Base-by-base conservation (phyloP, 768 basidiomycete species). In the Psilocybe subaeruginosa region DNA sequence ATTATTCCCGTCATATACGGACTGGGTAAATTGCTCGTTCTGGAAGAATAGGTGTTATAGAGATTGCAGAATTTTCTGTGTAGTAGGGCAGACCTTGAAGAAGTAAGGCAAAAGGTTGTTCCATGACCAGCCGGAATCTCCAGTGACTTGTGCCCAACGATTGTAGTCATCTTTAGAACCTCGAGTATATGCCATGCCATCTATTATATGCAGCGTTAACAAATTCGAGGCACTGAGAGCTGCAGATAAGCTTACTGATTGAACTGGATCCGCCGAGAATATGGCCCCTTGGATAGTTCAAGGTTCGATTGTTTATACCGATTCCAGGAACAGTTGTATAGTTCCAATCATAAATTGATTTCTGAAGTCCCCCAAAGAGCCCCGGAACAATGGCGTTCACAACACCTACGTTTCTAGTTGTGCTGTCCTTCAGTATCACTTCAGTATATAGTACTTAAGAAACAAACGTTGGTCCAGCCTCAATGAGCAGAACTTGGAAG, bases 401-500 rank as follows among this genome's bases (percentile, higher is more conserved):
- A 31, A 53, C 51, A 53, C 51, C 51, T 17, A 33, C 31, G n/a
- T 53, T 31, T 35, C 51, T 53, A 11, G 16, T 33, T 37, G 4
- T 30, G 16, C 9, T 29, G 23, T 14, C 48, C 3, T 30, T 19
- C 7, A 50, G 27, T 23, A 14, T 11, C 14, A 14, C 37, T 39
- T 8, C 37, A 8, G 37, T 8, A 39, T 8, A 39, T 27, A 31
- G 48, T 19, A 14, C 41, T 14, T 2, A n/a, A 8, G 11, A 33
- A 39, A 60, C 62, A 3, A 30, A 86, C 88, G 86, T 88, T 60
- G 72, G 69, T 4, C 86, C 86, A 1, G 84, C 80, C 68, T 88
- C 86, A 5, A 87, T 69, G 3, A 88, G 64, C 14, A 85, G 71
- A 0, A 87, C 85, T 8, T 76, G 75, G 8, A 81, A 71, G 1